Conservation (phyloP, 208 protist genomes). For the Angomonas ambiguus region DNA sequence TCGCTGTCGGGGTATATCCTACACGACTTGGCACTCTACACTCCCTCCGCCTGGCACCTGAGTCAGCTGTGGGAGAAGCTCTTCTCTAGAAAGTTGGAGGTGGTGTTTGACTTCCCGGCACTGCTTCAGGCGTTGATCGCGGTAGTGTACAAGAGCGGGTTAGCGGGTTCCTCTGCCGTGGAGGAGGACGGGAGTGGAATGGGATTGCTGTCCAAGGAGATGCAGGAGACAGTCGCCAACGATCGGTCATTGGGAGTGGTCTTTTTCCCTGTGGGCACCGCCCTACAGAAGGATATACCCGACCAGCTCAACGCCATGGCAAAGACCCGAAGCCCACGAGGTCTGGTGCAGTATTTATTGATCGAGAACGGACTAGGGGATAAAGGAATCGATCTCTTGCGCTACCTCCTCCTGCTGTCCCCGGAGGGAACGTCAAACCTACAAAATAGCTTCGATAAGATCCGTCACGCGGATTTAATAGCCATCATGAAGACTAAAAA, state of each 20-base stretch:
- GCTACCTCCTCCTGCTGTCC: conserved; percentile 69
- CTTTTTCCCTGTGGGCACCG: conserved; percentile 46
- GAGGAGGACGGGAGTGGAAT: conserved; percentile 27
- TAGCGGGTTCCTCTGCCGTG: conserved; percentile 19
- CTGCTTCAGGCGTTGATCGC: conserved; percentile 49
- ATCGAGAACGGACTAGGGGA: conserved; percentile 51
- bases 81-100: conserved; percentile 33
- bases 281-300: conserved; percentile 48
- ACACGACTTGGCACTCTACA: conserved; percentile 79
- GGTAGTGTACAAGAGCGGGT: conserved; percentile 74
- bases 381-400: conserved; percentile 55
- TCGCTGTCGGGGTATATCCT: conserved; percentile 52
- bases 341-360: conserved; percentile 63
- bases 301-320: conserved; percentile 30
- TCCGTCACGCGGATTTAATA: conserved; percentile 58
- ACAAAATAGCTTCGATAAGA: conserved; percentile 61
- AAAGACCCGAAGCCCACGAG: conserved; percentile 33
- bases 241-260: conserved; percentile 48
- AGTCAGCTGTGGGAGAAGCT: conserved; percentile 56
- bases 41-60: conserved; percentile 62
- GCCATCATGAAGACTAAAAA: conserved; percentile 31
- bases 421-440: conserved; percentile 48
- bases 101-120: conserved; percentile 32
- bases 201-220: conserved; percentile 40
- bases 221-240: conserved; percentile 32